Conservation (phyloP, 306 rosid species). For the Vigna nakashimae region DNA sequence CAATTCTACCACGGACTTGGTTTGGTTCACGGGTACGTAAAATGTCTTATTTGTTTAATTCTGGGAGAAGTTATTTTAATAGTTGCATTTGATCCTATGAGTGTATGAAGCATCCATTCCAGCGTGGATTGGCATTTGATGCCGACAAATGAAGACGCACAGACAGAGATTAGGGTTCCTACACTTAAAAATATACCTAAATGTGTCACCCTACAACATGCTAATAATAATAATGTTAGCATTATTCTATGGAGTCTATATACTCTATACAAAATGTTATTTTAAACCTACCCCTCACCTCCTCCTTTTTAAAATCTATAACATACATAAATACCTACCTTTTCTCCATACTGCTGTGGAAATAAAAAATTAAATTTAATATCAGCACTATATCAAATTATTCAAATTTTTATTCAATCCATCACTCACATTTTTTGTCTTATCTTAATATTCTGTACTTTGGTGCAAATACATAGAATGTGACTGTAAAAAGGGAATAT, state of each 20-base stretch:
- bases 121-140: slow-evolving; percentile 42
- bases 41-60: no score
- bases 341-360: slow-evolving; percentile 29
- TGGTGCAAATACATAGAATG: slow-evolving; percentile 4
- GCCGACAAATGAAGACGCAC: slow-evolving; percentile 25
- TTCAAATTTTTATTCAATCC: slow-evolving; percentile 10
- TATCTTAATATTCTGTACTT: slow-evolving; percentile 1
- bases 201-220: slow-evolving; percentile 5
- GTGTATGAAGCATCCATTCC: slow-evolving; percentile 23
- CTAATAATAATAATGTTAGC: neutral
- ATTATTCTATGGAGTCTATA: slow-evolving; percentile 18
- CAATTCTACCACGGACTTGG: no score
- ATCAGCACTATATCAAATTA: slow-evolving; percentile 32
- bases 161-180: slow-evolving; percentile 25
- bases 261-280: neutral
- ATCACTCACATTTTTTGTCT: slow-evolving; percentile 6
- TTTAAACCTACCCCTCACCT: neutral
- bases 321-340: neutral
- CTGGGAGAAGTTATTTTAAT: no score
- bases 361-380: slow-evolving; percentile 20
- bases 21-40: no score
- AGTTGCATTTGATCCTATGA: neutral
- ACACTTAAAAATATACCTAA: neutral
- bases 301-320: slow-evolving; percentile 14
- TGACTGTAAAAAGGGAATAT: slow-evolving; percentile 30